A percentile compares a stretch with the other conserved stretches of the same genome.
Conservation (phyloP, 1,284 basidiomycete genomes). For the Heterobasidion irregulare region DNA sequence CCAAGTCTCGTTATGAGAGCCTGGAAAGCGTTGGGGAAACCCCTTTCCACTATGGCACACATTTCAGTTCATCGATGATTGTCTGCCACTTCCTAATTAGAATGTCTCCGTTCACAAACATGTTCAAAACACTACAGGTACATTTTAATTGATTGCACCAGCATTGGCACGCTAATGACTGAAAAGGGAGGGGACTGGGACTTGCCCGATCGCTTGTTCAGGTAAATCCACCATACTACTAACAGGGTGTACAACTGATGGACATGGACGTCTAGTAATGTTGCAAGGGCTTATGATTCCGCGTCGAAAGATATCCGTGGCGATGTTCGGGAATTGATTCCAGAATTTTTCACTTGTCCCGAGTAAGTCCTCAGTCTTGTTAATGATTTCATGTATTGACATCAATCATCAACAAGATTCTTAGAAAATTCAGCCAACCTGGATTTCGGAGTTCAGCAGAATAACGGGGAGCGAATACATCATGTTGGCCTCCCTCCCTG, state of each 20-base stretch:
- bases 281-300: slow-evolving; percentile 76
- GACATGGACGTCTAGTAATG: slow-evolving; percentile 37
- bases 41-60: slow-evolving; percentile 92
- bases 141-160: slow-evolving; percentile 1
- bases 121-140: slow-evolving; percentile 84
- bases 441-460: slow-evolving; percentile 82
- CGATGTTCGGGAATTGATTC: slow-evolving; percentile 91
- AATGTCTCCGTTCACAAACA: slow-evolving; percentile 83
- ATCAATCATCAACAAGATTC: slow-evolving; percentile 35
- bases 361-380: slow-evolving; percentile 37
- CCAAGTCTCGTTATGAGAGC: slow-evolving; percentile 68
- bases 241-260: background rate
- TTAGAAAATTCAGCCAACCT: slow-evolving; percentile 67
- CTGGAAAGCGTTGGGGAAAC: slow-evolving; percentile 76
- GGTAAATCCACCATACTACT: slow-evolving; percentile 27
- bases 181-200: slow-evolving; percentile 86
- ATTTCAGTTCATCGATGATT: slow-evolving; percentile 96
- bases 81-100: slow-evolving; percentile 94
- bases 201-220: slow-evolving; percentile 89
- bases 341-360: slow-evolving; percentile 82
- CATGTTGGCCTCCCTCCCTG: slow-evolving; percentile 88
- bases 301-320: slow-evolving; percentile 84
- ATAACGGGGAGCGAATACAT: slow-evolving; percentile 76
- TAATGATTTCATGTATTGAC: background rate
- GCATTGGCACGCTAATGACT: background rate